Conservation (phyloP, 2,329 filamentous ascomycete species). For the Fusarium sterilihyphosum region DNA sequence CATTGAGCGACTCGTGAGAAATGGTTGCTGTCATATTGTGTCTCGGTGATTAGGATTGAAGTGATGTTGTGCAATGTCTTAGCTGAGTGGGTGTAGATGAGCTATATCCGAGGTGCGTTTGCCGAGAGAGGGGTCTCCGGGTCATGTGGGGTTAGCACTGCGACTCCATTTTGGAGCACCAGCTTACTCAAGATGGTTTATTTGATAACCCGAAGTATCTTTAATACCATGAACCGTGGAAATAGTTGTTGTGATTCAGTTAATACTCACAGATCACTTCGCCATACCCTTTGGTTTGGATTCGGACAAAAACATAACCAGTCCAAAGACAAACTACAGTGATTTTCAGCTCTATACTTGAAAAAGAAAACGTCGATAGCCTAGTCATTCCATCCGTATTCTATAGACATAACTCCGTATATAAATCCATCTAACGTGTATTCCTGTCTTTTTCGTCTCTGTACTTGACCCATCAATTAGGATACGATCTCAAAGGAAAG, state of each 20-base stretch:
- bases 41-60: not conserved
- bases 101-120: not conserved
- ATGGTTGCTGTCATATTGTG: not conserved
- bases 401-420: not conserved
- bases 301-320: fast-evolving
- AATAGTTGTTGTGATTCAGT: not conserved
- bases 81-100: not conserved
- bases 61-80: not conserved
- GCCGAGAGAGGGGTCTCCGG: not conserved
- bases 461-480: conserved; percentile 53
- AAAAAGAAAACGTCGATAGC: not conserved
- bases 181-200: not conserved
- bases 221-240: fast-evolving
- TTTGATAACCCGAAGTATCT: no score
- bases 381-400: no score
- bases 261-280: no score
- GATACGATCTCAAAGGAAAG: conserved; percentile 64
- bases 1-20: not conserved
- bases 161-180: fast-evolving
- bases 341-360: not conserved
- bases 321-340: not conserved
- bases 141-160: not conserved
- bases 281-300: no score
- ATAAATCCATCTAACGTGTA: fast-evolving
- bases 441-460: fast-evolving